Evolutionary conservation across 257 asterid species (phyloP), one percentile per base, ranked within the genome.

Genomic region (Perilla frutescens): DNA sequence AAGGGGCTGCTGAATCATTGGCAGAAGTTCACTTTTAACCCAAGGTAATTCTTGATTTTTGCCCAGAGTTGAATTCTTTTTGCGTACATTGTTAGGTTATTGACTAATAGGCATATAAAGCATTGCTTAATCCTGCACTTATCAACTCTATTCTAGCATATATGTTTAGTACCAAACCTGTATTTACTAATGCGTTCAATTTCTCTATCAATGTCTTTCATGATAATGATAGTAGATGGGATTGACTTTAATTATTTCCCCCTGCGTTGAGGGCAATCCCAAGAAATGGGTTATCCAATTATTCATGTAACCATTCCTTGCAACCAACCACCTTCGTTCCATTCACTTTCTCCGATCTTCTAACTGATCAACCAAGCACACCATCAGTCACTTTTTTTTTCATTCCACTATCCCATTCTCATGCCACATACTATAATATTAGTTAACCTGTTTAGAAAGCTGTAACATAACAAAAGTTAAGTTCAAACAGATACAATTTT

Each of bases 1-100:
- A 92, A 92, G 86, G 96, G 91, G 77, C 83, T 94, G 72, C 77
- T 89, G 81, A 91, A 84, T 83, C 99, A 94, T 83, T 94, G 96
- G 95, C 97, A 88, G 87, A 94, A 91, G 76, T 94, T 91, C 84
- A 94, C 98, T 68, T 94, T 94, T 71, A 94, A 94, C 78, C 96
- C 99, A 1, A 94, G 97, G 98, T 91, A 87, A 82, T 54, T 60
- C 70, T 32, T 44, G 57, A 68, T 66, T 56, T 41, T 39, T 20
- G 26, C 26, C 26, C 26, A 20, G 26, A 20, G 26, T 20, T 20
- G 26, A 20, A 20, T 20, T 20, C 26, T 49, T 20, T 4, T 14
- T 13, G 5, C 55, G 37, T 64, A 31, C 43, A 34, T 13, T 51
- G 15, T 8, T 20, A 66, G n/a, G 15, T 50, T 43, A 26, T 29